These are phyloP conservation scores for Tetragonia tetragonoides DNA, from an alignment of 148 eudicot genomes.

Conservation along the genomic window DNA sequence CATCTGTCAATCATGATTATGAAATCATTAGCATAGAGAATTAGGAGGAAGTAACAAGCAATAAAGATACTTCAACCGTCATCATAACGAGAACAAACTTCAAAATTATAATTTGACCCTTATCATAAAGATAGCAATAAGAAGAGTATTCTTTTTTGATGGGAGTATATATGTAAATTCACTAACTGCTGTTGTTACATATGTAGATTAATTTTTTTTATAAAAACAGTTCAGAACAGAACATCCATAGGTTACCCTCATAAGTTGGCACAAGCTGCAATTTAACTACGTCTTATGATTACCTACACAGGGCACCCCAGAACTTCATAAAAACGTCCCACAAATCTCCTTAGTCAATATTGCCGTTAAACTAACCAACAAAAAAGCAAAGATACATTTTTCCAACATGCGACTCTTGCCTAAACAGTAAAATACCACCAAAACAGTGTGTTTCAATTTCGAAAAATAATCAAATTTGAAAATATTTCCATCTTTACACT, in stretches of 20 bases:
- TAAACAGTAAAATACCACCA: not conserved
- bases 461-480: not conserved
- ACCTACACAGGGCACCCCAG: not conserved
- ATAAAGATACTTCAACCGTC: not conserved
- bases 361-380: not conserved
- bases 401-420: not conserved
- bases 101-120: not conserved
- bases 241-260: not conserved
- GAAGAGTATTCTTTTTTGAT: not conserved
- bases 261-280: not conserved
- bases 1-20: constrained; percentile 50
- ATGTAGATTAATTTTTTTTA: no score
- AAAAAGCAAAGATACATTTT: not conserved
- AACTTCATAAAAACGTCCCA: not conserved
- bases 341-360: not conserved
- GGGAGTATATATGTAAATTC: not conserved
- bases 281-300: not conserved
- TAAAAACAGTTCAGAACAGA: no score
- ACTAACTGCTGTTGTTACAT: not conserved
- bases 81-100: not conserved
- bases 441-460: not conserved
- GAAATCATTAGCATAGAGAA: constrained; percentile 5
- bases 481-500: not conserved
- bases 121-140: not conserved
- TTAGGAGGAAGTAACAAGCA: not conserved